These are phyloP conservation scores for Mayamaea pseudoterrestris DNA, from an alignment of 108 stramenopile genomes.

Conservation along the genomic window DNA sequence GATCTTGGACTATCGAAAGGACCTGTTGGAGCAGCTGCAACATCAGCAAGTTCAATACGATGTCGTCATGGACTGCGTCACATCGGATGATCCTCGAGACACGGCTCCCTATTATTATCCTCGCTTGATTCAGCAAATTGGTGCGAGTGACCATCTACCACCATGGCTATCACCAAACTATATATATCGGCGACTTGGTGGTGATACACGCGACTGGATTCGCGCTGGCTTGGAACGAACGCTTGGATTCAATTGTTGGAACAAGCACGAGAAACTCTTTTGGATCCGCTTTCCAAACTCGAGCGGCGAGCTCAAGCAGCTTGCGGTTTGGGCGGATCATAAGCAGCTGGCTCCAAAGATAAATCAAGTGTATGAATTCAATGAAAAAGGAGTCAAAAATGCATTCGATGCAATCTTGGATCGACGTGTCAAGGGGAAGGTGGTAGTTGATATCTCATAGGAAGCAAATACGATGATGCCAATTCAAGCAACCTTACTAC, in stretches of 20 bases:
- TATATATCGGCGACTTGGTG: conserved; percentile 23
- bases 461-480: no score
- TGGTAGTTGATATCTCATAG: not conserved
- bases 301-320: conserved; percentile 13
- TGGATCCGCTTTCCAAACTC: conserved; percentile 29
- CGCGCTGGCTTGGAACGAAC: conserved; percentile 20
- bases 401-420: conserved; percentile 1
- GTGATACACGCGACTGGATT: conserved; percentile 23
- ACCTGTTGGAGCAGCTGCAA: not conserved
- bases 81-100: conserved; percentile 31
- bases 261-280: conserved; percentile 19
- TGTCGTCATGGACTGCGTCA: conserved; percentile 38
- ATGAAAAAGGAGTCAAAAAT: not conserved
- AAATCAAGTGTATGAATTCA: not conserved
- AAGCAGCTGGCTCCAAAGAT: not conserved
- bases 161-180: not conserved
- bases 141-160: not conserved
- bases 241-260: not conserved
- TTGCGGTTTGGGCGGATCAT: conserved; percentile 1
- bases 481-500: no score
- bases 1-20: conserved; percentile 21
- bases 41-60: conserved; percentile 13
- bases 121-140: not conserved
- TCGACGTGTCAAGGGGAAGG: conserved; percentile 1
- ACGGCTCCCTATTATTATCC: not conserved